Percentiles rank a stretch among this genome's conserved stretches.
Evolutionary conservation across 148 eudicot genomes (phyloP).

Genomic region (Salicornia ramosissima): DNA sequence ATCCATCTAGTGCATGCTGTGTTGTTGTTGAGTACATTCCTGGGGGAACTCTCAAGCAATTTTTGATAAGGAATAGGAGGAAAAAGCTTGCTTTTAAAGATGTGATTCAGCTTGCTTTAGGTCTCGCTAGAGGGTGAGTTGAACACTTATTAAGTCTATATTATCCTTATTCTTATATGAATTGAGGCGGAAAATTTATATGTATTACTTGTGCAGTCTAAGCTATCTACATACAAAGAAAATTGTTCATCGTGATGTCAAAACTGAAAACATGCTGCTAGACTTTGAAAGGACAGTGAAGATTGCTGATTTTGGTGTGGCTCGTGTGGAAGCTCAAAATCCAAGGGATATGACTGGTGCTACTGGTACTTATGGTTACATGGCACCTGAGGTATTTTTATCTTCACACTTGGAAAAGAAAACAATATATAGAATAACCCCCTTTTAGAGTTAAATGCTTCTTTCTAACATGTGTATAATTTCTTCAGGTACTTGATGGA

Average conservation of each 20-base stretch:
- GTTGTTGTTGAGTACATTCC: slow-evolving; percentile 74
- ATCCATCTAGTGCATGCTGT: slow-evolving; percentile 74
- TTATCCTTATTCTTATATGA: neutral
- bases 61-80: slow-evolving; percentile 48
- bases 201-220: slow-evolving; percentile 37
- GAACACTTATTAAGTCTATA: neutral
- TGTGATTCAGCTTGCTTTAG: slow-evolving; percentile 75
- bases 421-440: neutral
- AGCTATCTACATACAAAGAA: slow-evolving; percentile 73
- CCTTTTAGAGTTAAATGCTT: neutral
- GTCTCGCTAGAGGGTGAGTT: slow-evolving; percentile 78
- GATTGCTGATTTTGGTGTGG: slow-evolving; percentile 96
- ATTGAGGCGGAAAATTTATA: neutral
- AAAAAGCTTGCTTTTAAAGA: slow-evolving; percentile 71
- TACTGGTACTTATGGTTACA: slow-evolving; percentile 88
- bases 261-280: slow-evolving; percentile 85
- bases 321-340: slow-evolving; percentile 85
- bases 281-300: slow-evolving; percentile 50
- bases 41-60: slow-evolving; percentile 74
- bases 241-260: slow-evolving; percentile 94
- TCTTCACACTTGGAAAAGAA: neutral
- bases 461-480: neutral
- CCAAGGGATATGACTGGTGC: slow-evolving; percentile 89
- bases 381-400: slow-evolving; percentile 82
- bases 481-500: slow-evolving; percentile 75